Percentiles rank a stretch among this genome's conserved stretches.
These are phyloP conservation scores for Colletotrichum sp. DNA, from an alignment of 2,329 filamentous ascomycete species.

Conservation along the genomic window DNA sequence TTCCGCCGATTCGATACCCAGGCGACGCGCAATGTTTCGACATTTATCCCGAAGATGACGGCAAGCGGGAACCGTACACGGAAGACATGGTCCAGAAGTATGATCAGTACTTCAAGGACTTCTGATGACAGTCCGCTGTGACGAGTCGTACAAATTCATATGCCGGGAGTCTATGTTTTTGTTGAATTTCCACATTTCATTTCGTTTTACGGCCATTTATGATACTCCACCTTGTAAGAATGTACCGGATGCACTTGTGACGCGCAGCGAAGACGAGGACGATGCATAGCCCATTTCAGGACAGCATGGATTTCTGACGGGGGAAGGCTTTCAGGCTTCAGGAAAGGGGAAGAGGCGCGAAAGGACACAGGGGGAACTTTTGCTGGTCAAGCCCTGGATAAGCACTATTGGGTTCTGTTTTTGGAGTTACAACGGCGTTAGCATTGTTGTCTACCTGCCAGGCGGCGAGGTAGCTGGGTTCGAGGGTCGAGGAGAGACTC, in stretches of 20 bases:
- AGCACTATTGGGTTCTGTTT: not conserved
- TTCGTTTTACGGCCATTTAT: not conserved
- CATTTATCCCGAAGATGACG: slow-evolving; percentile 79
- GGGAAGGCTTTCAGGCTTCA: not conserved
- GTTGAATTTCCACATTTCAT: not conserved
- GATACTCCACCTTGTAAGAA: slow-evolving; percentile 13
- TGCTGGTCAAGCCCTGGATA: slow-evolving; percentile 12
- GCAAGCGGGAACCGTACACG: slow-evolving; percentile 69
- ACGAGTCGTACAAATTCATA: not conserved
- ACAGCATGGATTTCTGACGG: not conserved
- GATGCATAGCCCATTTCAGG: not conserved
- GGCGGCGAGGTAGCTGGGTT: not conserved
- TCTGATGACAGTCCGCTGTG: slow-evolving; percentile 47
- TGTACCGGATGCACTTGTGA: not conserved
- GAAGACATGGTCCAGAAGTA: slow-evolving; percentile 72
- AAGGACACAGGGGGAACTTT: not conserved
- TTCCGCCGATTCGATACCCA: slow-evolving; percentile 74
- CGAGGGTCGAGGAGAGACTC: not conserved
- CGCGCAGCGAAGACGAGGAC: not conserved
- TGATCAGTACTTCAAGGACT: slow-evolving; percentile 74
- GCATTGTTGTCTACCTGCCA: not conserved
- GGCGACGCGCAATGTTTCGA: slow-evolving; percentile 85
- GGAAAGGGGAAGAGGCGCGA: not conserved
- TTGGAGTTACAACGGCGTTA: slow-evolving; percentile 7
- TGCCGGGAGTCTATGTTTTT: not conserved